Conservation (phyloP, 106 monocot genomes). For the Dendrobium chrysotoxum region DNA sequence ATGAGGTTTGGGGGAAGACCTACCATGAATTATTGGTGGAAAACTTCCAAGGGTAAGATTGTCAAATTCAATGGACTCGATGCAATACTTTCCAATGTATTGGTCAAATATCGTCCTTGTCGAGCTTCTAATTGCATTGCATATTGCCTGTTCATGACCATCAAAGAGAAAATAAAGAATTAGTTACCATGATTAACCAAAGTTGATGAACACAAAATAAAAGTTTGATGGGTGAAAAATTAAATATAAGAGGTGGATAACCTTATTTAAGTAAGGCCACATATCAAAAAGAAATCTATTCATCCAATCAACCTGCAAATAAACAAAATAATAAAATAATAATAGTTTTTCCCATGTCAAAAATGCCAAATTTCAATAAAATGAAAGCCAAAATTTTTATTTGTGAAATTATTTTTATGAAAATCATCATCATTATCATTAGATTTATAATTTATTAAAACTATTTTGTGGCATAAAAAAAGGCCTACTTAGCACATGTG, state of each 20-base stretch:
- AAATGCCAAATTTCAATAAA: neutral
- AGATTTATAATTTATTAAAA: neutral
- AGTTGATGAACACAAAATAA: neutral
- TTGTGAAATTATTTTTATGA: neutral
- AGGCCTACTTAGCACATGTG: neutral
- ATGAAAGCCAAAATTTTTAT: neutral
- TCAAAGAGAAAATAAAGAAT: neutral
- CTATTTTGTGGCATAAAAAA: neutral
- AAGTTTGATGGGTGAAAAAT: neutral
- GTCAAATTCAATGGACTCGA: slow-evolving; percentile 68
- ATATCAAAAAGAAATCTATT: slow-evolving; percentile 59
- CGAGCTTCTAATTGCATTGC: slow-evolving; percentile 43
- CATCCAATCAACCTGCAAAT: slow-evolving; percentile 84
- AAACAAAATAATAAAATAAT: slow-evolving; percentile 1
- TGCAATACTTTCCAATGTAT: slow-evolving; percentile 65
- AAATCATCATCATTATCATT: neutral
- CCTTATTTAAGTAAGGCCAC: slow-evolving; percentile 90
- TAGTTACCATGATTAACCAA: neutral
- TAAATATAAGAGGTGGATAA: slow-evolving; percentile 7
- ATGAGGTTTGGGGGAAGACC: neutral
- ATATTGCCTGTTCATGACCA: slow-evolving; percentile 49
- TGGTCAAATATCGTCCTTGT: slow-evolving; percentile 71
- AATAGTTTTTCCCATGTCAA: neutral
- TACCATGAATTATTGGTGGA: slow-evolving; percentile 79
- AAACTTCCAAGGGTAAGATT: slow-evolving; percentile 67